These are phyloP conservation scores for Oxyria digyna DNA, from an alignment of 148 eudicot species.

Conservation along the genomic window DNA sequence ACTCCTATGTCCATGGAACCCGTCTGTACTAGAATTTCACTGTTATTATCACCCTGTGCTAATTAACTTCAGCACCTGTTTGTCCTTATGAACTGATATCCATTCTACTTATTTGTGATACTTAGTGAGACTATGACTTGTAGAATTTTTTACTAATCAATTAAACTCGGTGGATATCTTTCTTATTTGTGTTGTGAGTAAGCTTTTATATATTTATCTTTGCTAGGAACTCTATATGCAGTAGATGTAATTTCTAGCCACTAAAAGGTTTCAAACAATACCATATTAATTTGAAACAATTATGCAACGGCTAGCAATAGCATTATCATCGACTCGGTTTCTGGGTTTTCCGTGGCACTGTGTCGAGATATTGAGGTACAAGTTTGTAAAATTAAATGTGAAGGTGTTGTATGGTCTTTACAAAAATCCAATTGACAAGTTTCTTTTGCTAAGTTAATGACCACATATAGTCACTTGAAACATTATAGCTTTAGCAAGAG, in stretches of 20 bases:
- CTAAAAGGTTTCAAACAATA: neutral
- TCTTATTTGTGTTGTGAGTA: slow-evolving; percentile 61
- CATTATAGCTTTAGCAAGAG: too few relatives aligned
- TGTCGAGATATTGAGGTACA: too few relatives aligned
- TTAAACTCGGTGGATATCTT: neutral
- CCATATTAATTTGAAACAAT: neutral
- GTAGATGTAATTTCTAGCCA: neutral
- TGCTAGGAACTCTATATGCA: neutral
- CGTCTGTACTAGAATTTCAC: too few relatives aligned
- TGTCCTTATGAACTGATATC: neutral
- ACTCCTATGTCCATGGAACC: neutral
- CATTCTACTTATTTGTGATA: neutral
- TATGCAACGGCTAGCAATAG: neutral
- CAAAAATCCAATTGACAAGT: too few relatives aligned
- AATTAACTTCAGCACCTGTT: neutral
- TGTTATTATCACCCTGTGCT: too few relatives aligned
- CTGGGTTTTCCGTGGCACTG: too few relatives aligned
- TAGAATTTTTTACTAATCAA: neutral
- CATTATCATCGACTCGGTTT: too few relatives aligned
- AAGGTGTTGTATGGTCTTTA: too few relatives aligned
- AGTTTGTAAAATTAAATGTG: too few relatives aligned
- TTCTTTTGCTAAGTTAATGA: too few relatives aligned
- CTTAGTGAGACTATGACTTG: too few relatives aligned
- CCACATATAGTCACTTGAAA: too few relatives aligned
- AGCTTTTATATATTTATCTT: neutral